Base-by-base conservation (phyloP, 2,329 filamentous ascomycete species). In the Lachnellula willkommii region DNA sequence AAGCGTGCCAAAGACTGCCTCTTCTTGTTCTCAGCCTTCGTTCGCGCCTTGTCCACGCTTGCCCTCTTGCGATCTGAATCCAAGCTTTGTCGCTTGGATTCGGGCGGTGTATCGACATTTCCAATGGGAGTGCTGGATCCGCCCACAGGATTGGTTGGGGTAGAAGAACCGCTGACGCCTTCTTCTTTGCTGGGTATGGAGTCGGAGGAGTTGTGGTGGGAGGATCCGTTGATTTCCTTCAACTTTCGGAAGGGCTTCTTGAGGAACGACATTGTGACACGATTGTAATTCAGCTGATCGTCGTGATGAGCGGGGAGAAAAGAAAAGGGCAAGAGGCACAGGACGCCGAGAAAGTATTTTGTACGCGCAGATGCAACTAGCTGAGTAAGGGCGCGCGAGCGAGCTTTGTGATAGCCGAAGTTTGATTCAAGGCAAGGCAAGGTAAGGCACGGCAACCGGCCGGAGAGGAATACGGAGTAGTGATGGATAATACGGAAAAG, bases 181-280 rank as follows among this genome's bases (percentile, higher is more conserved):
- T 61, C 59, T 2, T 39, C 45, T 46, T 63, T 65, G 11, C 52
- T 57, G 4, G 60, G 53, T 1, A 50, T 32, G 3, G 57, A 54
- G 37, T 53, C 43, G n/a, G 47, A 48, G 20, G 52, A 56, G 7
- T 37, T 47, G n/a, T 56, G 52, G 26, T 40, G 35, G 26, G 39
- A 50, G 28, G 36, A 37, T 12, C 12, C 49, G 2, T 56, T 51
- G 26, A 64, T 40, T 1, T 59, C 58, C 55, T 60, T 63, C 24
- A 68, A 46, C 53, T 65, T 68, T 43, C 48, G 56, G 49, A 68
- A 60, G 9, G 59, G 61, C 45, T 66, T 68, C 61, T 64, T 67
- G 47, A 68, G 40, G 56, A 67, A 64, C 36, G 63, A 65, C 66
- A 68, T 68, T 15, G 53, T 63, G 52, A 32, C 9, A 36, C 22